Percentiles rank a stretch among this genome's conserved stretches.
Conservation (phyloP, 2,329 filamentous ascomycete species). For the Fusarium chaquense region DNA sequence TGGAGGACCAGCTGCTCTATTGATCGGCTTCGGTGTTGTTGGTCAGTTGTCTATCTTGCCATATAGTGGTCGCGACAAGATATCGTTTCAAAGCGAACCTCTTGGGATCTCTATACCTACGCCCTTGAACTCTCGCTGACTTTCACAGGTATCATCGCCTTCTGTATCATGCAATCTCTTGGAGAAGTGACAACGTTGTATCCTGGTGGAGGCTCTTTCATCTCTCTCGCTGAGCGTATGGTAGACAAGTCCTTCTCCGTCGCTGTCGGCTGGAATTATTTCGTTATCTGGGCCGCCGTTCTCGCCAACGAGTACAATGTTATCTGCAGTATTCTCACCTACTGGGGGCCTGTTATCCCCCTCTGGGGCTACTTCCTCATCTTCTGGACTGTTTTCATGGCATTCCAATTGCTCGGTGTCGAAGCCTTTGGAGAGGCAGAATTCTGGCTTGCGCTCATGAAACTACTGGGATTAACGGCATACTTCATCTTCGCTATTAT, state of each 20-base stretch:
- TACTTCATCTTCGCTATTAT: slow-evolving; percentile 81
- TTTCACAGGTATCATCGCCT: slow-evolving; percentile 67
- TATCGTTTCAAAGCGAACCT: not conserved
- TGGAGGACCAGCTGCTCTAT: slow-evolving; percentile 76
- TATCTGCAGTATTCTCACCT: slow-evolving; percentile 72
- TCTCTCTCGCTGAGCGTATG: slow-evolving; percentile 76
- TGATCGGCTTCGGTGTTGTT: slow-evolving; percentile 80
- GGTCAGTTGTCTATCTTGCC: slow-evolving; percentile 51
- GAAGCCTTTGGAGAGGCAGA: slow-evolving; percentile 83
- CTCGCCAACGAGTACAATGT: slow-evolving; percentile 79
- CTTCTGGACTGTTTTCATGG: slow-evolving; percentile 78
- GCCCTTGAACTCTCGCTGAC: slow-evolving; percentile 28
- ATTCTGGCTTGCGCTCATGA: slow-evolving; percentile 81
- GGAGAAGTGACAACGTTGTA: slow-evolving; percentile 81
- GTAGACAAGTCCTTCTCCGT: slow-evolving; percentile 77
- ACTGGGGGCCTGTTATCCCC: slow-evolving; percentile 72
- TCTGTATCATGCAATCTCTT: slow-evolving; percentile 77
- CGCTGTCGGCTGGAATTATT: slow-evolving; percentile 79
- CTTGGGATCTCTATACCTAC: not conserved
- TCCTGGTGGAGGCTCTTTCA: slow-evolving; percentile 77
- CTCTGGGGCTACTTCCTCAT: slow-evolving; percentile 78
- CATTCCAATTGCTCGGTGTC: slow-evolving; percentile 77
- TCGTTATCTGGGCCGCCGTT: slow-evolving; percentile 74
- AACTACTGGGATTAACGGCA: slow-evolving; percentile 75
- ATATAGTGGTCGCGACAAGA: not conserved